These are phyloP conservation scores for Diaporthe velutina DNA, from an alignment of 2,329 filamentous ascomycete genomes.

Conservation along the genomic window DNA sequence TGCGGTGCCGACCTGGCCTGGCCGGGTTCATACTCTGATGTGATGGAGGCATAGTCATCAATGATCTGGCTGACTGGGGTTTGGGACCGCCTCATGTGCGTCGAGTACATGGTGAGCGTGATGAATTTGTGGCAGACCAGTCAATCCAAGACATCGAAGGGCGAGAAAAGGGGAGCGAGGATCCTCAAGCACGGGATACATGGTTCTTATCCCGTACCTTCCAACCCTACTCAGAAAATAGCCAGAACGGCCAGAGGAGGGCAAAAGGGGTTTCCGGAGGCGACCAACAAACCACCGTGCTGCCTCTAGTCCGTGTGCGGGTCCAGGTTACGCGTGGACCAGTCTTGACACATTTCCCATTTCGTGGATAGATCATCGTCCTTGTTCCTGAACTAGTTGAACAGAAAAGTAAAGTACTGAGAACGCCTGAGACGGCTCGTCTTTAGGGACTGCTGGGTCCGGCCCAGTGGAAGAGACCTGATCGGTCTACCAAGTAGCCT, in stretches of 20 bases:
- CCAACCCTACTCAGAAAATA: no score
- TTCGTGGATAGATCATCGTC: not conserved
- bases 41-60: not conserved
- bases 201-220: not conserved
- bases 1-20: constrained; percentile 24
- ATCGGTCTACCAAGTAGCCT: not conserved
- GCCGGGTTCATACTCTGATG: not conserved
- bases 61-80: constrained; percentile 10
- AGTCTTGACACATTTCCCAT: constrained; percentile 6
- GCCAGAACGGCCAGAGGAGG: not conserved
- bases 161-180: not conserved
- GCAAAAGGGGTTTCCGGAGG: not conserved
- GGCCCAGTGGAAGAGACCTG: not conserved
- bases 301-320: constrained; percentile 5
- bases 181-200: not conserved
- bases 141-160: not conserved
- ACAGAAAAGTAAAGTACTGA: not conserved
- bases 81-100: not conserved
- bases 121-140: not conserved
- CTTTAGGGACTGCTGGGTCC: constrained; percentile 1
- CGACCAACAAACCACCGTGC: not conserved
- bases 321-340: constrained; percentile 3
- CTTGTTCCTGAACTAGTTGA: constrained; percentile 11
- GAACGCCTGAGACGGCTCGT: not conserved
- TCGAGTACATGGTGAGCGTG: not conserved